Evolutionary conservation across 2,329 filamentous ascomycete species (phyloP).

Genomic region (Colletotrichum aenigma): DNA sequence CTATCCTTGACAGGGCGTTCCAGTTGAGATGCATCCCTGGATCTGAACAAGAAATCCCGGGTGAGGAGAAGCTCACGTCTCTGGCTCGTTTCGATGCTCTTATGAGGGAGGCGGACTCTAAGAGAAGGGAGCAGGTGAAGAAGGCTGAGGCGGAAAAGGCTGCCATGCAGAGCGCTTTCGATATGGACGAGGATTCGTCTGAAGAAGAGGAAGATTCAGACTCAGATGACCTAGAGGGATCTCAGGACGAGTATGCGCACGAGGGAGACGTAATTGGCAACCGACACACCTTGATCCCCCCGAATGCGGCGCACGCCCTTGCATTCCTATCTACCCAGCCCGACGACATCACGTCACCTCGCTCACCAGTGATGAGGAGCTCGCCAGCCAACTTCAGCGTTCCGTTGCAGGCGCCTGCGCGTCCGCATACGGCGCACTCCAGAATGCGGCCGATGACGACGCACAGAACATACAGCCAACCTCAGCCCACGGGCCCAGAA

Average conservation of each 20-base stretch:
- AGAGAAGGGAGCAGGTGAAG: constrained; percentile 44
- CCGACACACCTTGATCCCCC: constrained; percentile 42
- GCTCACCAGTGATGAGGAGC: constrained; percentile 34
- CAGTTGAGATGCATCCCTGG: constrained; percentile 67
- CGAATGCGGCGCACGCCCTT: constrained; percentile 53
- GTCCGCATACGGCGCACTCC: constrained; percentile 60
- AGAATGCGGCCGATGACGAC: constrained; percentile 47
- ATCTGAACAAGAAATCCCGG: constrained; percentile 56
- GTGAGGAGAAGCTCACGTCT: constrained; percentile 68
- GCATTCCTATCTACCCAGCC: constrained; percentile 54
- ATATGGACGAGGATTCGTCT: constrained; percentile 52
- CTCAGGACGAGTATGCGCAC: constrained; percentile 42
- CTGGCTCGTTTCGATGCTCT: constrained; percentile 69
- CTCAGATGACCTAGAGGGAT: constrained; percentile 41
- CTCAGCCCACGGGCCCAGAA: constrained; percentile 40
- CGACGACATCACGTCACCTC: constrained; percentile 34
- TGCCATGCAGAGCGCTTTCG: constrained; percentile 54
- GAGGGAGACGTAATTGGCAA: constrained; percentile 31
- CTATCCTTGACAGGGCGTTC: constrained; percentile 71
- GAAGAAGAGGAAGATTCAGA: constrained; percentile 44
- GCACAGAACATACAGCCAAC: constrained; percentile 53
- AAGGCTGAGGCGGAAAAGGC: constrained; percentile 29
- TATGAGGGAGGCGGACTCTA: constrained; percentile 65
- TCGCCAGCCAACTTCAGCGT: constrained; percentile 18
- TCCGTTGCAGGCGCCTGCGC: constrained; percentile 28